Evolutionary conservation across 1,284 basidiomycete genomes (phyloP), one percentile per base, ranked within the genome.

Genomic region (Gomphus bonarii): DNA sequence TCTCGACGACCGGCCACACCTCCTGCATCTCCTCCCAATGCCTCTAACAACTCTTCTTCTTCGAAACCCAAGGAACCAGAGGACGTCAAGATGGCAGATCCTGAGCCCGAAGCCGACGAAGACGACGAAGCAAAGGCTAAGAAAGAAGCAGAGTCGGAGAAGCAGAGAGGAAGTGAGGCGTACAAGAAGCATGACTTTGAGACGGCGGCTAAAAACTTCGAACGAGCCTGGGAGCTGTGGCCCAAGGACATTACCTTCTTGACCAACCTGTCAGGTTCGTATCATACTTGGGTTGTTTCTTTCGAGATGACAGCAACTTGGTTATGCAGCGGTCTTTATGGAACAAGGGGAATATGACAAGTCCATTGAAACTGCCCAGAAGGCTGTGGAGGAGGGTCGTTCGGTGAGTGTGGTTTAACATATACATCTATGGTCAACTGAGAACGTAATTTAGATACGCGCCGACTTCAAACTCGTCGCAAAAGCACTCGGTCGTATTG

Each of bases 241-340:
- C 90, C 91, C 50, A 91, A 97, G 72, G 94, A 99, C 70, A 80
- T 97, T 63, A 91, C 92, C 7, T 98, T 88, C 79, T 76, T 99
- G 59, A 92, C 91, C 53, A 97, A 97, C 70, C 72, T 94, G 47
- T 83, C 82, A 63, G 90, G 89, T 89, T 63, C 61, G 84, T 72
- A 4, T 14, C 38, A 7, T 1, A 50, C 18, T 6, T 48, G 18
- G 31, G 54, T 44, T 50, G 57, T 52, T 35, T n/a, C 7, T 36
- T 25, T 40, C 28, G 25, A 30, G 30, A 22, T 54, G n/a, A 49
- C 33, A 14, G 18, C 10, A 12, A 11, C 6, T 40, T 40, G 14
- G 6, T 40, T 4, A 30, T 30, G 46, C 66, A 85, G 94, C 95
- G 54, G 93, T 85, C 35, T 90, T 95, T 72, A 95, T 94, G 65